Conservation (phyloP, 2,329 filamentous ascomycete genomes). For the Claviceps paspali region DNA sequence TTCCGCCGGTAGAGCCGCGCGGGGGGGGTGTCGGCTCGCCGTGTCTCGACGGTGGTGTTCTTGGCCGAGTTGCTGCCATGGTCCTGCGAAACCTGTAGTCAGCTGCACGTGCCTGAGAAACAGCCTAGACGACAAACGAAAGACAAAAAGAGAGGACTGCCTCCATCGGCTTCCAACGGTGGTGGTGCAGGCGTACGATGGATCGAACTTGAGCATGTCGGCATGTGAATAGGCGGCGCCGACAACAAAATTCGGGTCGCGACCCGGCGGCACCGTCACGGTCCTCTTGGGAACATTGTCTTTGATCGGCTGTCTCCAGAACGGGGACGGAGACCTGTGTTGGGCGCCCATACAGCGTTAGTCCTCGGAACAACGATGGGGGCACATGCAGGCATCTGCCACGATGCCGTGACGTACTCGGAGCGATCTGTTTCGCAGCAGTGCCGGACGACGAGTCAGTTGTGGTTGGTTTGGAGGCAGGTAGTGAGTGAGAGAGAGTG, state of each 20-base stretch:
- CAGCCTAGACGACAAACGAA: neutral
- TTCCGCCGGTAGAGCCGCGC: constrained; percentile 33
- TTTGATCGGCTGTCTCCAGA: constrained; percentile 57
- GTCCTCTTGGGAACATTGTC: constrained; percentile 36
- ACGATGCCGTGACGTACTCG: constrained; percentile 35
- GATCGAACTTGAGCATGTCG: constrained; percentile 79
- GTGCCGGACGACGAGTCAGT: constrained; percentile 7
- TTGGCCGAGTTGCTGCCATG: constrained; percentile 47
- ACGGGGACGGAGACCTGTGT: constrained; percentile 66
- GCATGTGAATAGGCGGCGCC: constrained; percentile 94
- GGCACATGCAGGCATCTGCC: too few species aligned
- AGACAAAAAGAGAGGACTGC: neutral
- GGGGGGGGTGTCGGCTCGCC: constrained; percentile 42
- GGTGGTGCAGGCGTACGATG: constrained; percentile 39
- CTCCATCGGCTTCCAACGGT: neutral
- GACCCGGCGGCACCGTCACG: constrained; percentile 21
- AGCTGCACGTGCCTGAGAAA: neutral
- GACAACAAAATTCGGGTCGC: constrained; percentile 61
- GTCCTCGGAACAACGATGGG: constrained; percentile 15
- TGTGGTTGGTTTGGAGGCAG: neutral
- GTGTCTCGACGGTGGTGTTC: constrained; percentile 53
- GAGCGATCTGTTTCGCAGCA: constrained; percentile 36
- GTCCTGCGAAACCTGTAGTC: constrained; percentile 28
- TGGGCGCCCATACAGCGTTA: constrained; percentile 5
- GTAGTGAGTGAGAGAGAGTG: neutral